A percentile compares a stretch with the other conserved stretches of the same genome.
Evolutionary conservation across 108 stramenopile species (phyloP).

Genomic region (Chaetoceros tenuissimus): DNA sequence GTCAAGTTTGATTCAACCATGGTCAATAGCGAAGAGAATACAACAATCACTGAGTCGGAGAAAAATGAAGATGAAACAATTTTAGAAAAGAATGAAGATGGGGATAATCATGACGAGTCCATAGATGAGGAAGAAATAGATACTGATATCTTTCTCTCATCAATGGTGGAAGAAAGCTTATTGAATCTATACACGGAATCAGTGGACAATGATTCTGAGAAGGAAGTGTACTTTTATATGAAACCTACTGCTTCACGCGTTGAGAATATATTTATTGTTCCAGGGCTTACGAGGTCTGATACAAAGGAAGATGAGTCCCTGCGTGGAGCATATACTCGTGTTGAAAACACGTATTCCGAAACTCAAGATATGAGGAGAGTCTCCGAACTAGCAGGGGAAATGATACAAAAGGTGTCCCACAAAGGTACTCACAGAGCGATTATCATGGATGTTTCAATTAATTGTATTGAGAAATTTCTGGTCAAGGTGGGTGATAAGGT

Average conservation of each 20-base stretch:
- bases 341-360: not conserved
- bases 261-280: conserved; percentile 1
- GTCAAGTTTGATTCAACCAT: not conserved
- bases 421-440: not conserved
- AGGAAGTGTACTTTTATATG: not conserved
- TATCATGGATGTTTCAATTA: conserved; percentile 3
- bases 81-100: not conserved
- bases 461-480: conserved; percentile 6
- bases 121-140: not conserved
- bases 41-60: conserved; percentile 2
- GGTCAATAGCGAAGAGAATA: not conserved
- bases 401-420: not conserved
- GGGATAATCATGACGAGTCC: not conserved
- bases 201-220: not conserved
- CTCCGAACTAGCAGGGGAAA: not conserved
- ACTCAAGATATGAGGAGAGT: not conserved
- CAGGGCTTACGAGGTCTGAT: not conserved
- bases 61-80: not conserved
- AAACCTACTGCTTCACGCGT: not conserved
- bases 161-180: conserved; percentile 2
- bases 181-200: conserved; percentile 4
- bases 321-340: not conserved
- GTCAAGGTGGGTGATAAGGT: not conserved
- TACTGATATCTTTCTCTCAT: not conserved
- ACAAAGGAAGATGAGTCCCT: not conserved